Evolutionary conservation across 2,329 filamentous ascomycete species (phyloP).

Genomic region (Botrytis galanthina): DNA sequence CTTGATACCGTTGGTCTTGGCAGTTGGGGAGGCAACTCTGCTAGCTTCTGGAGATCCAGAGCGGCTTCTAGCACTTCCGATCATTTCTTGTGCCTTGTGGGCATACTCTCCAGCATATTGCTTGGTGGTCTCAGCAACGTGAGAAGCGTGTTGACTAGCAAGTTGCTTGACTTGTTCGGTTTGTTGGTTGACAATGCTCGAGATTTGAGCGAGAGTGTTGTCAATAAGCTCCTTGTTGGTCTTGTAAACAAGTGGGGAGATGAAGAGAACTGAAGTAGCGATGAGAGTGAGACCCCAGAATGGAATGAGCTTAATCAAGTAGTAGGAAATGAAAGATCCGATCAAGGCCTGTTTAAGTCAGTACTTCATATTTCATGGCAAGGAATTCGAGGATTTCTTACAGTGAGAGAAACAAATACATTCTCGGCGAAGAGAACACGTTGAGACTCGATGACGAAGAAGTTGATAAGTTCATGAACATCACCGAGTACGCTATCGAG

Average conservation of each 20-base stretch:
- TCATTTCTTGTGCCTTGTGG: slow-evolving; percentile 63
- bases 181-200: slow-evolving; percentile 59
- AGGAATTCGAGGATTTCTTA: slow-evolving; percentile 43
- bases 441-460: slow-evolving; percentile 69
- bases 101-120: slow-evolving; percentile 68
- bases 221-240: slow-evolving; percentile 70
- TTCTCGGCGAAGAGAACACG: slow-evolving; percentile 69
- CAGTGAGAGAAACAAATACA: slow-evolving; percentile 55
- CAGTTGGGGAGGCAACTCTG: slow-evolving; percentile 26
- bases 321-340: slow-evolving; percentile 63
- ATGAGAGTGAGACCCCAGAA: slow-evolving; percentile 67
- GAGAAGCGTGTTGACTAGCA: slow-evolving; percentile 62
- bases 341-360: slow-evolving; percentile 51
- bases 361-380: background rate
- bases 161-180: slow-evolving; percentile 60
- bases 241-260: slow-evolving; percentile 62
- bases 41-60: slow-evolving; percentile 33
- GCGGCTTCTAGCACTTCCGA: slow-evolving; percentile 43
- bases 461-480: slow-evolving; percentile 67
- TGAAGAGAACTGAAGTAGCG: slow-evolving; percentile 57
- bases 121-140: slow-evolving; percentile 63
- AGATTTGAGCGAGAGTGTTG: slow-evolving; percentile 56
- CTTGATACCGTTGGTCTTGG: slow-evolving; percentile 25
- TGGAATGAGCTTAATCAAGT: slow-evolving; percentile 66
- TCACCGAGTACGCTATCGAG: slow-evolving; percentile 61